Evolutionary conservation across 2,329 filamentous ascomycete genomes (phyloP).

Genomic region (Hypoxylon sp.): DNA sequence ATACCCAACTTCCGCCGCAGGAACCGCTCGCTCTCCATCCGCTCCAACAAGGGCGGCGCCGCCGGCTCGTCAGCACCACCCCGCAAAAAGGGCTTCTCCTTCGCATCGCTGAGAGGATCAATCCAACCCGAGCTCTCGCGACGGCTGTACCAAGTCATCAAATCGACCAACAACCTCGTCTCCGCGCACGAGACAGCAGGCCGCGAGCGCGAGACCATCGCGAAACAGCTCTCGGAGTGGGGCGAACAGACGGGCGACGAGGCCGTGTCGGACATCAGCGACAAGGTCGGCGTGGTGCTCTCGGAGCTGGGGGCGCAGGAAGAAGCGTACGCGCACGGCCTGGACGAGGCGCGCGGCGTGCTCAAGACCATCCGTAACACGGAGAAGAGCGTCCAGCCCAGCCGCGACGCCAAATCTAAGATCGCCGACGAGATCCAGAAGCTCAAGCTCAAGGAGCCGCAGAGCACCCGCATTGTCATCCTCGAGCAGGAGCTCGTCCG

Average conservation of each 20-base stretch:
- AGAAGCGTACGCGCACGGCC: slow-evolving; percentile 83
- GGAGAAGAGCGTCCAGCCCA: slow-evolving; percentile 94
- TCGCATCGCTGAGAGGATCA: slow-evolving; percentile 86
- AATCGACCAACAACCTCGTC: slow-evolving; percentile 92
- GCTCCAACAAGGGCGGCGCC: slow-evolving; percentile 56
- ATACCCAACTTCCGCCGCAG: slow-evolving; percentile 32
- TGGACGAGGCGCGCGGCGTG: slow-evolving; percentile 85
- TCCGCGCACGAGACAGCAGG: slow-evolving; percentile 85
- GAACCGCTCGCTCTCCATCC: slow-evolving; percentile 51
- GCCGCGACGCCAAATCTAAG: slow-evolving; percentile 86
- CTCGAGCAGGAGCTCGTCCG: slow-evolving; percentile 97
- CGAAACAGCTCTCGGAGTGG: slow-evolving; percentile 94
- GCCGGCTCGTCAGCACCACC: slow-evolving; percentile 53
- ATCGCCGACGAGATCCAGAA: slow-evolving; percentile 92
- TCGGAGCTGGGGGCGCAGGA: slow-evolving; percentile 96
- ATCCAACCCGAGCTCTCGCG: slow-evolving; percentile 90
- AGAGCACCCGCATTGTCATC: slow-evolving; percentile 81
- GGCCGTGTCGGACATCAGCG: slow-evolving; percentile 86
- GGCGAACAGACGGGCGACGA: slow-evolving; percentile 92
- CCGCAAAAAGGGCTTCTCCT: slow-evolving; percentile 79
- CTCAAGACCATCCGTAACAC: slow-evolving; percentile 96
- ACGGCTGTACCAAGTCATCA: slow-evolving; percentile 91
- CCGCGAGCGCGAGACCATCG: slow-evolving; percentile 85
- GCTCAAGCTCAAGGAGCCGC: slow-evolving; percentile 91
- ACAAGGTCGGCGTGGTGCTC: slow-evolving; percentile 94